Evolutionary conservation across 352 stramenopile genomes (phyloP).

Genomic region (Phytophthora chlamydospora): DNA sequence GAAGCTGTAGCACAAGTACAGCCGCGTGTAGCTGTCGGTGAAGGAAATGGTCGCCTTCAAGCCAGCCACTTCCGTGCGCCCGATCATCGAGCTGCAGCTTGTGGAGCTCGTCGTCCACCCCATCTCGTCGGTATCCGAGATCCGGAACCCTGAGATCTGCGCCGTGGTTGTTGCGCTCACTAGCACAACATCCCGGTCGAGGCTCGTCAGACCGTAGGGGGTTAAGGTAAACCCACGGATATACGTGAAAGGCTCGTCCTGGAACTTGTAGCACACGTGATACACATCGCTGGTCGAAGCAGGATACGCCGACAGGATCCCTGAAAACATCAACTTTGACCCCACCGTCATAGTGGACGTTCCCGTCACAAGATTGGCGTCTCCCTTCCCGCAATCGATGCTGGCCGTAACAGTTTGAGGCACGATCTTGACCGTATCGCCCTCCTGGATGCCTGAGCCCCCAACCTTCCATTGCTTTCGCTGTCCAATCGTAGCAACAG

Average conservation of each 20-base stretch:
- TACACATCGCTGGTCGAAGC: constrained; percentile 50
- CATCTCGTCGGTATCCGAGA: constrained; percentile 54
- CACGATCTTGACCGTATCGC: constrained; percentile 66
- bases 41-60: constrained; percentile 40
- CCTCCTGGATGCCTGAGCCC: constrained; percentile 50
- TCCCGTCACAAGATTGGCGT: constrained; percentile 46
- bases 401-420: constrained; percentile 49
- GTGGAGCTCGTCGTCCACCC: constrained; percentile 54
- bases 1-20: constrained; percentile 75
- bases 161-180: constrained; percentile 47
- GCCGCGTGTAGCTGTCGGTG: constrained; percentile 34
- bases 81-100: constrained; percentile 43
- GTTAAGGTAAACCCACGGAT: constrained; percentile 46
- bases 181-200: constrained; percentile 55
- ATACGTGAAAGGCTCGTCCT: constrained; percentile 66
- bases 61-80: constrained; percentile 39
- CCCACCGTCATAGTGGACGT: constrained; percentile 46
- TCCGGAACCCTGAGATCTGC: constrained; percentile 55
- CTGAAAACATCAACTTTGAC: constrained; percentile 39
- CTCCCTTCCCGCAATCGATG: constrained; percentile 46
- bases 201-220: constrained; percentile 50
- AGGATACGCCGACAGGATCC: constrained; percentile 47
- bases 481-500: constrained; percentile 54
- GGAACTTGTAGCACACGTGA: constrained; percentile 77
- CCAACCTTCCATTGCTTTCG: constrained; percentile 53